These are phyloP conservation scores for Ceratocystis variospora DNA, from an alignment of 2,329 filamentous ascomycete species.

Conservation along the genomic window DNA sequence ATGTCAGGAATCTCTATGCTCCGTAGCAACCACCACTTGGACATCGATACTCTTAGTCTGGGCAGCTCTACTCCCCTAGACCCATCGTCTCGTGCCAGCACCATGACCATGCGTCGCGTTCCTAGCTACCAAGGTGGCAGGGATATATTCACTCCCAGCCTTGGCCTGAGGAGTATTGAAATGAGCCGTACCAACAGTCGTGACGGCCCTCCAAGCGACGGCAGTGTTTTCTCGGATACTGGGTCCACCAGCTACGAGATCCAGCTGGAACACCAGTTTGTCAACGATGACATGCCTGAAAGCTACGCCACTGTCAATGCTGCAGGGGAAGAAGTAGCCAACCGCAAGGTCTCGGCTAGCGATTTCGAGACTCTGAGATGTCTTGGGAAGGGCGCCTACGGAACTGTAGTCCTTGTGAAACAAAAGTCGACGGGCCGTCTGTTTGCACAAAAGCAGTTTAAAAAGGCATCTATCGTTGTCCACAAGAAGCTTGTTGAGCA, in stretches of 20 bases:
- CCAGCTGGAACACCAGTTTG: slow-evolving; percentile 69
- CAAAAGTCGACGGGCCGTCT: slow-evolving; percentile 75
- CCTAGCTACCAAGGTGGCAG: slow-evolving; percentile 14
- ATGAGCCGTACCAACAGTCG: slow-evolving; percentile 43
- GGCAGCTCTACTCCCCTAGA: slow-evolving; percentile 38
- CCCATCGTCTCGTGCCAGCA: slow-evolving; percentile 39
- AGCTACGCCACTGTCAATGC: slow-evolving; percentile 29
- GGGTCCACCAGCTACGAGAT: slow-evolving; percentile 68
- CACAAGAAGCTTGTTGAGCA: slow-evolving; percentile 95
- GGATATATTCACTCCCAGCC: slow-evolving; percentile 31
- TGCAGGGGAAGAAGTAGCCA: slow-evolving; percentile 24
- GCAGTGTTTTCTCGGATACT: slow-evolving; percentile 52
- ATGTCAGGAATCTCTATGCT: slow-evolving; percentile 68
- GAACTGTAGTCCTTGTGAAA: slow-evolving; percentile 86
- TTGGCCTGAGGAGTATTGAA: slow-evolving; percentile 38
- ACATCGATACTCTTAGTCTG: slow-evolving; percentile 40
- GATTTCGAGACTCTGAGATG: slow-evolving; percentile 88
- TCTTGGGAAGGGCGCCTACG: slow-evolving; percentile 90
- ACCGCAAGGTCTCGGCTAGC: slow-evolving; percentile 70
- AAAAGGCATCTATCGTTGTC: slow-evolving; percentile 87
- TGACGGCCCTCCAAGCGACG: slow-evolving; percentile 40
- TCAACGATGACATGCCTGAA: slow-evolving; percentile 26
- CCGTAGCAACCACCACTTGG: slow-evolving; percentile 58
- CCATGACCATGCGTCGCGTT: slow-evolving; percentile 27
- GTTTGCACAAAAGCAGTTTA: slow-evolving; percentile 97